Conservation (phyloP, 164 flowering plant genomes). For the Warburgia ugandensis region DNA sequence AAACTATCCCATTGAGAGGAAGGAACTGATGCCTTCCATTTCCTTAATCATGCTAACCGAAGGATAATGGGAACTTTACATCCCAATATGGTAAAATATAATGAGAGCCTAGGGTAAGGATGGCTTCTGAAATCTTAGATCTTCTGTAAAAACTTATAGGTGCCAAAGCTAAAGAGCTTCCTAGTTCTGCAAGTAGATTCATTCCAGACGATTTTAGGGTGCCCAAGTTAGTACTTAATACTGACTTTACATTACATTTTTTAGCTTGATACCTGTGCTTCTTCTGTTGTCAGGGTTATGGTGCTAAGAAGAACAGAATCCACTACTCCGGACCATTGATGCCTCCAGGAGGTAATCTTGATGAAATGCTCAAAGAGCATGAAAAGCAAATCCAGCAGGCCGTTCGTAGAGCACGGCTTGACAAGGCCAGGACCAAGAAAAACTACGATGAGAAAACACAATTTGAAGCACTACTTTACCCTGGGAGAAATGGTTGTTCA, state of each 20-base stretch:
- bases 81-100: background rate
- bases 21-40: background rate
- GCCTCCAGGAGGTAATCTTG: constrained; percentile 78
- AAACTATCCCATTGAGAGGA: no score
- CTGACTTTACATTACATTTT: background rate
- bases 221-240: background rate
- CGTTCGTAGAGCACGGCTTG: constrained; percentile 74
- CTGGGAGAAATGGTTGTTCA: constrained; percentile 23
- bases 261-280: background rate
- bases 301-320: constrained; percentile 54
- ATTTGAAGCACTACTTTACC: constrained; percentile 30
- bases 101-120: no score
- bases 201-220: background rate
- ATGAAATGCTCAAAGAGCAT: constrained; percentile 87
- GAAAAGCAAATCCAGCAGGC: constrained; percentile 90
- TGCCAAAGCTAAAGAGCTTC: no score
- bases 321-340: constrained; percentile 82
- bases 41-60: background rate
- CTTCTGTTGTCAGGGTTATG: constrained; percentile 37
- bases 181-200: background rate
- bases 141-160: no score
- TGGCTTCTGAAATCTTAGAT: no score
- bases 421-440: constrained; percentile 40
- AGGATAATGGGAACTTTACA: background rate
- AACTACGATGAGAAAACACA: constrained; percentile 20